These are phyloP conservation scores for Alnus glutinosa DNA, from an alignment of 306 rosid genomes.

Conservation along the genomic window DNA sequence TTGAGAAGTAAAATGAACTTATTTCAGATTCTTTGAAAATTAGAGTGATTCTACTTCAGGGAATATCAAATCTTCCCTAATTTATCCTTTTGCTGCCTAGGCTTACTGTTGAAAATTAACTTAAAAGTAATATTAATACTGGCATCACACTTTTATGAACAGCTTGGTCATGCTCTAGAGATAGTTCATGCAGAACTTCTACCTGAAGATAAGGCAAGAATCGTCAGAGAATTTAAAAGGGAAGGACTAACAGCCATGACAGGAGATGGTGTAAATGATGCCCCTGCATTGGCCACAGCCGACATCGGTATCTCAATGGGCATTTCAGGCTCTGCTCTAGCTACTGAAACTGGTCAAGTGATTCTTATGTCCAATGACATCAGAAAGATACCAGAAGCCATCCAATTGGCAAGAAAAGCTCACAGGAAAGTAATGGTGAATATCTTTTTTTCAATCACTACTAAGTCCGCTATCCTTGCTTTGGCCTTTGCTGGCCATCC, in stretches of 20 bases:
- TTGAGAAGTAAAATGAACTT: constrained; percentile 6
- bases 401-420: constrained; percentile 65
- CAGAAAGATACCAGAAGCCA: constrained; percentile 78
- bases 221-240: constrained; percentile 59
- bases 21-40: constrained; percentile 7
- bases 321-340: constrained; percentile 91
- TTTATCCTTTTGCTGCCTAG: constrained; percentile 7
- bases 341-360: constrained; percentile 79
- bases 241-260: constrained; percentile 85
- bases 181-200: constrained; percentile 80
- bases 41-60: neutral
- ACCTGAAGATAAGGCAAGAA: constrained; percentile 79
- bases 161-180: constrained; percentile 69
- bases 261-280: constrained; percentile 93
- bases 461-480: constrained; percentile 63
- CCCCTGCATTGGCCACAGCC: constrained; percentile 89
- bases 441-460: constrained; percentile 55
- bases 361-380: constrained; percentile 89
- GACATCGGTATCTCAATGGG: constrained; percentile 98
- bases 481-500: constrained; percentile 90
- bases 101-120: constrained; percentile 1
- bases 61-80: neutral
- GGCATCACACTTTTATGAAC: constrained; percentile 41
- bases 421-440: constrained; percentile 63
- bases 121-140: constrained; percentile 24